Conservation (phyloP, 2,329 filamentous ascomycete genomes). For the Trichoderma cornu-damae region DNA sequence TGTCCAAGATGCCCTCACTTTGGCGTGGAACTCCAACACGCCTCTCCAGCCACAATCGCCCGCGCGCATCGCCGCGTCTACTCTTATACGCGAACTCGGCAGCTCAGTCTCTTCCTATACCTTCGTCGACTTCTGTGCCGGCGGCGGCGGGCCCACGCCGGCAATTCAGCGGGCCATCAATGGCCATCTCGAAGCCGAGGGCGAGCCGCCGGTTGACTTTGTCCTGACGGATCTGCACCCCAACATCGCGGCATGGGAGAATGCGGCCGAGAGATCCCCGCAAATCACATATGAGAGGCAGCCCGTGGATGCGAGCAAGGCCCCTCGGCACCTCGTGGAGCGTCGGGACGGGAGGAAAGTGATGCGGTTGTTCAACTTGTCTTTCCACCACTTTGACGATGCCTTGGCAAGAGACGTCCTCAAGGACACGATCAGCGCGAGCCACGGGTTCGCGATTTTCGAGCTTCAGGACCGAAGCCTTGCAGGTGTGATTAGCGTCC, state of each 20-base stretch:
- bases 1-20: constrained; percentile 59
- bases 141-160: constrained; percentile 66
- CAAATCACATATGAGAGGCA: constrained; percentile 55
- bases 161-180: constrained; percentile 58
- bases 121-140: constrained; percentile 72
- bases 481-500: constrained; percentile 47
- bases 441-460: constrained; percentile 65
- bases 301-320: constrained; percentile 60
- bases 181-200: constrained; percentile 30
- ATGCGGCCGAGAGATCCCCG: constrained; percentile 46
- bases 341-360: constrained; percentile 43
- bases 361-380: constrained; percentile 66
- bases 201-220: constrained; percentile 44
- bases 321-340: constrained; percentile 46
- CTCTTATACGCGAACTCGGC: constrained; percentile 50
- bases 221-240: constrained; percentile 63
- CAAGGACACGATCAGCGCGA: constrained; percentile 57
- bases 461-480: constrained; percentile 65
- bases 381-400: constrained; percentile 62
- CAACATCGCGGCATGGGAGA: constrained; percentile 56
- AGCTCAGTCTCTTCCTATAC: constrained; percentile 48
- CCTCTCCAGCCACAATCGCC: constrained; percentile 56
- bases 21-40: constrained; percentile 52
- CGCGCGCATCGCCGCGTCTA: constrained; percentile 54
- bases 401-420: constrained; percentile 55